Base-by-base conservation (phyloP, 108 stramenopile genomes). In the Pseudonitzschia multiseries region DNA sequence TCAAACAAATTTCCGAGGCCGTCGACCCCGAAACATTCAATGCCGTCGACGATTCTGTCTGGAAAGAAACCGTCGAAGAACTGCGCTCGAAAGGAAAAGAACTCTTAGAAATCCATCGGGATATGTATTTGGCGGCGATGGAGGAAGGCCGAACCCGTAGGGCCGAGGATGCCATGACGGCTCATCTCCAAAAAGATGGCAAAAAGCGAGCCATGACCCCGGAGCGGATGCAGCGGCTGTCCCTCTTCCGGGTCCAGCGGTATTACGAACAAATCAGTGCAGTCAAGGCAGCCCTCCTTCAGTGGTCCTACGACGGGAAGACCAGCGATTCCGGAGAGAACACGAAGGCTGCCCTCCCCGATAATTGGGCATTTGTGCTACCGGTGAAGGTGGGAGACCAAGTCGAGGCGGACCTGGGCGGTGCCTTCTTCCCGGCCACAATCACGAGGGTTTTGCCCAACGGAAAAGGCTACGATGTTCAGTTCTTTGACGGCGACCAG, bases 351-450 rank as follows among this genome's bases (percentile, higher is more conserved):
- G 48, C 68, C 44, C 61, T 90, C 27, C 83, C 89, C 20, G 78
- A 80, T 1, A 77, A 91, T 57, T 89, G 89, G 88, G 88, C 84
- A 46, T 90, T 84, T 42, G 84, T 88, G 1, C 42, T 84, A 53
- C 81, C 84, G 12, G 67, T 91, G 15, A 82, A 88, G 76, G 80
- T 89, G 1, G 87, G 87, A 9, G 90, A 93, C 65, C 73, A 84
- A 42, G 90, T 91, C 22, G 90, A 93, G 64, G 93, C 90, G n/a
- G 90, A 91, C 70, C 79, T 93, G 22, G 93, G 93, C 4, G 91
- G 91, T 18, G 90, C 89, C n/a, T 90, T 89, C 62, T 93, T 93
- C 56, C 76, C 85, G 20, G 93, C 86, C 4, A 87, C 79, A 33
- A 79, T 93, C 8, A 86, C 83, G 21, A 64, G 73, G 68, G 81